Evolutionary conservation across 305 asterid species (phyloP).

Genomic region (Rubia peregrina): DNA sequence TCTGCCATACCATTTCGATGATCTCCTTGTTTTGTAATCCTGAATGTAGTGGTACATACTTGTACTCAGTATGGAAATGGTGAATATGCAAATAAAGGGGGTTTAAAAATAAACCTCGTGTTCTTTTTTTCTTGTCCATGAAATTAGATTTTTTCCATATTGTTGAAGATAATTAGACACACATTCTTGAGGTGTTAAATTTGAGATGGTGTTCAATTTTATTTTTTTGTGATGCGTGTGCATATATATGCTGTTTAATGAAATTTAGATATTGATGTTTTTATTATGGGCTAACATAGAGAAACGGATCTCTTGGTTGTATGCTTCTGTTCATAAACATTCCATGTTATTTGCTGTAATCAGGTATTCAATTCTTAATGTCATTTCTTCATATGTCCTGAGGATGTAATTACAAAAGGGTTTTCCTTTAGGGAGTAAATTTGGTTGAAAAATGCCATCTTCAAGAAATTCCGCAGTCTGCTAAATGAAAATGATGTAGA

Average conservation of each 20-base stretch:
- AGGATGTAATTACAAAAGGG: background rate
- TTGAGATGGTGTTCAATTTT: background rate
- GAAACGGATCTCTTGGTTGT: background rate
- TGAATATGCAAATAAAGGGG: too few relatives aligned
- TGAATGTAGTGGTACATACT: too few relatives aligned
- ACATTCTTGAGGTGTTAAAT: conserved; percentile 1
- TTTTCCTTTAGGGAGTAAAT: background rate
- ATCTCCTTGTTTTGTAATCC: too few relatives aligned
- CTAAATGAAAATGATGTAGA: background rate
- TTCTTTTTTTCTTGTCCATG: background rate
- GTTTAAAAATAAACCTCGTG: too few relatives aligned
- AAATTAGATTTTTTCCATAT: background rate
- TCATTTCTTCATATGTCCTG: background rate
- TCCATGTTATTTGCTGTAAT: background rate
- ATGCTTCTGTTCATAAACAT: background rate
- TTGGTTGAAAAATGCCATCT: background rate
- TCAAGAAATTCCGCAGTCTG: background rate
- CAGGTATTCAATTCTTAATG: background rate
- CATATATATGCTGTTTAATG: background rate
- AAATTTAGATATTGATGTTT: background rate
- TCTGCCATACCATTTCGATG: too few relatives aligned
- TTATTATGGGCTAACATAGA: background rate
- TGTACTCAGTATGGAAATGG: too few relatives aligned
- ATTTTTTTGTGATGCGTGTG: background rate
- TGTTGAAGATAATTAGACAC: background rate